Evolutionary conservation across 305 asterid genomes (phyloP).

Genomic region (Plantago lanceolata): DNA sequence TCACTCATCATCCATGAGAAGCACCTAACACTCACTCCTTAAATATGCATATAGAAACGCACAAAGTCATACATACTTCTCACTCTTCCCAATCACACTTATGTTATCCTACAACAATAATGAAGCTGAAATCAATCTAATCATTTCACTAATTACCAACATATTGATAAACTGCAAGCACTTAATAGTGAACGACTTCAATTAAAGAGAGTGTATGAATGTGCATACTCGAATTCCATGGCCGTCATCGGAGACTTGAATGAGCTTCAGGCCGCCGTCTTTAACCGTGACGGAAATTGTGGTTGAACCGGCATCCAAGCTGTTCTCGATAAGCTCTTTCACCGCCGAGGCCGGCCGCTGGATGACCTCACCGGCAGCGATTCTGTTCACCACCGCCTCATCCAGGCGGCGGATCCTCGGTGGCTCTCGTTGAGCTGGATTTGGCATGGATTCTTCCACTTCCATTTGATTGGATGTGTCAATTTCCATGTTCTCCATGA

Average conservation of each 20-base stretch:
- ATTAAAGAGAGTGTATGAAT: neutral
- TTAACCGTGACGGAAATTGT: conserved; percentile 67
- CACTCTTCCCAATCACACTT: too few relatives aligned
- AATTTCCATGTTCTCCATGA: conserved; percentile 23
- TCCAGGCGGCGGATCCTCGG: conserved; percentile 76
- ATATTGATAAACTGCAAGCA: neutral
- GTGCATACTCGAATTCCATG: conserved; percentile 76
- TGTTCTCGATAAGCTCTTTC: conserved; percentile 90
- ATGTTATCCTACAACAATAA: too few relatives aligned
- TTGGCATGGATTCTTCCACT: conserved; percentile 27
- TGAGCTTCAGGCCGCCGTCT: conserved; percentile 92
- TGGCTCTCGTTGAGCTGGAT: conserved; percentile 40
- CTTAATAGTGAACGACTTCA: neutral
- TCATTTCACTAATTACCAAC: neutral
- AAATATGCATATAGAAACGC: neutral
- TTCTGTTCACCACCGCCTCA: conserved; percentile 83
- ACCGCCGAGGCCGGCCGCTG: conserved; percentile 97
- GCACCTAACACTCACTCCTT: neutral
- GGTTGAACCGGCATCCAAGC: conserved; percentile 81
- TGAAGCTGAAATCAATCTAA: too few relatives aligned
- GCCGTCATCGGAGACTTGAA: conserved; percentile 95
- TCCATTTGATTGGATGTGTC: conserved; percentile 36
- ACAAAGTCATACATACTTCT: too few relatives aligned
- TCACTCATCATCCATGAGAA: neutral
- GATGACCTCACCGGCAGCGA: conserved; percentile 95